Conservation (phyloP, 1,284 basidiomycete genomes). For the Cryptococcus sp. region DNA sequence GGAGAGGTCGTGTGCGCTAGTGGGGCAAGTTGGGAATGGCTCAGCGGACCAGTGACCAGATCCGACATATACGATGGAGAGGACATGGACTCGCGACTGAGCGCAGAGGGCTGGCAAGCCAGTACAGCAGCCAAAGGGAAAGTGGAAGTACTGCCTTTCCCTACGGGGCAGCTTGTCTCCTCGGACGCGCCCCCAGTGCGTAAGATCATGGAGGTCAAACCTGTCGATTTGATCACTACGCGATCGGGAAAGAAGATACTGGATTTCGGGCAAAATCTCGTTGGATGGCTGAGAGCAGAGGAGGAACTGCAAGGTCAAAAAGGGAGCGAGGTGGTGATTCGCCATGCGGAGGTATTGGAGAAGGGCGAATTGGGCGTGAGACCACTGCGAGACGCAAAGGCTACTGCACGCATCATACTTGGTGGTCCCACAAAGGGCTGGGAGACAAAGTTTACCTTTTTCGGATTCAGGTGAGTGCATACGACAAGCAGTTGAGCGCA, state of each 20-base stretch:
- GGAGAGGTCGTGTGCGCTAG: conserved; percentile 18
- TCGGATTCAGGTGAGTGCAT: conserved; percentile 38
- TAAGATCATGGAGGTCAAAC: conserved; percentile 20
- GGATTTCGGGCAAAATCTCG: conserved; percentile 48
- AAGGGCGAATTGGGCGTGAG: conserved; percentile 37
- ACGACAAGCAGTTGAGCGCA: not conserved
- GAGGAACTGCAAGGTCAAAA: conserved; percentile 6
- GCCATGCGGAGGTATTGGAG: conserved; percentile 42
- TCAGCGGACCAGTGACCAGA: conserved; percentile 19
- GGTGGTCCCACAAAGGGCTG: conserved; percentile 27
- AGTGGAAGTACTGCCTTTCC: conserved; percentile 17
- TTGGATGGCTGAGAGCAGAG: conserved; percentile 34
- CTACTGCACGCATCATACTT: conserved; percentile 24
- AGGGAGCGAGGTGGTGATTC: conserved; percentile 20
- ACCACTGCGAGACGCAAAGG: conserved; percentile 29
- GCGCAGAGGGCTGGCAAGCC: conserved; percentile 2
- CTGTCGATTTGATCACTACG: conserved; percentile 34
- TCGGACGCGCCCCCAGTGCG: conserved; percentile 40
- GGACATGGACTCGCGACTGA: conserved; percentile 20
- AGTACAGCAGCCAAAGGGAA: not conserved
- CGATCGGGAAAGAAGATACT: conserved; percentile 34
- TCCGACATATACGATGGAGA: conserved; percentile 46
- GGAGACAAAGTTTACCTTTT: conserved; percentile 42
- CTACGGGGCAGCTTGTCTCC: conserved; percentile 24
- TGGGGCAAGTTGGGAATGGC: conserved; percentile 28